Percentiles rank a stretch among this genome's conserved stretches.
phyloP scores from a whole-genome alignment of 495 filamentous ascomycete species.

The Cercophora newfieldiana region DNA sequence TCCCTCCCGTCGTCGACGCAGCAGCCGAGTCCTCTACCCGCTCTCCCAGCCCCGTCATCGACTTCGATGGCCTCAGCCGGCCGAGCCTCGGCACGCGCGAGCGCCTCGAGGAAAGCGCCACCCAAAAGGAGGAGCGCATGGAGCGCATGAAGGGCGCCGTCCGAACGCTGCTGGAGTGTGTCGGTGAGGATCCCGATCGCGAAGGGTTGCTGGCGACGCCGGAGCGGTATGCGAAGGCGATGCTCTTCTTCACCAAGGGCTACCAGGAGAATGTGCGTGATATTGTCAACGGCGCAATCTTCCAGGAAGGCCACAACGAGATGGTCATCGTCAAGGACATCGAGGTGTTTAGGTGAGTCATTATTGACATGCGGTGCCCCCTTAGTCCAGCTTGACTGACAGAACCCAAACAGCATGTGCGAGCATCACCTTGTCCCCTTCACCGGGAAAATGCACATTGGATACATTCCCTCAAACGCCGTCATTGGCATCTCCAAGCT shows the following conservation, averaged over 20 bases:
- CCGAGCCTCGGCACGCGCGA: conserved; percentile 76
- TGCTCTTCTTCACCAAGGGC: conserved; percentile 98
- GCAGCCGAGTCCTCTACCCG: conserved; percentile 31
- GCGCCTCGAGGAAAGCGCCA: conserved; percentile 73
- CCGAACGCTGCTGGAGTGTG: conserved; percentile 87
- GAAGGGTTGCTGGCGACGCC: conserved; percentile 88
- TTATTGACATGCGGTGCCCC: too few species aligned
- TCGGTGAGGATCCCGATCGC: conserved; percentile 92
- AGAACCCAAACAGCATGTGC: conserved; percentile 66
- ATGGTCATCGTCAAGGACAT: conserved; percentile 98
- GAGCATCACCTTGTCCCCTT: conserved; percentile 98
- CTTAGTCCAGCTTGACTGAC: too few species aligned
- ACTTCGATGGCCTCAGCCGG: conserved; percentile 74
- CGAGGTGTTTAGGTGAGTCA: conserved; percentile 66
- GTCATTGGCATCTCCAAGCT: conserved; percentile 96
- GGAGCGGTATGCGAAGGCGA: conserved; percentile 88
- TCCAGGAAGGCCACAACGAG: conserved; percentile 96
- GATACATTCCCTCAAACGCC: conserved; percentile 82
- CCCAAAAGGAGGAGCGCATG: conserved; percentile 69
- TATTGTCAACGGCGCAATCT: conserved; percentile 92
- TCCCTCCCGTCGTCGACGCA: conserved; percentile 18
- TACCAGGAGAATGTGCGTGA: conserved; percentile 95
- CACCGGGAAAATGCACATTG: conserved; percentile 98
- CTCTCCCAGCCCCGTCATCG: conserved; percentile 64
- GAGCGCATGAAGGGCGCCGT: conserved; percentile 82